Conservation (phyloP, 306 rosid species). For the Erythrophleum fordii region DNA sequence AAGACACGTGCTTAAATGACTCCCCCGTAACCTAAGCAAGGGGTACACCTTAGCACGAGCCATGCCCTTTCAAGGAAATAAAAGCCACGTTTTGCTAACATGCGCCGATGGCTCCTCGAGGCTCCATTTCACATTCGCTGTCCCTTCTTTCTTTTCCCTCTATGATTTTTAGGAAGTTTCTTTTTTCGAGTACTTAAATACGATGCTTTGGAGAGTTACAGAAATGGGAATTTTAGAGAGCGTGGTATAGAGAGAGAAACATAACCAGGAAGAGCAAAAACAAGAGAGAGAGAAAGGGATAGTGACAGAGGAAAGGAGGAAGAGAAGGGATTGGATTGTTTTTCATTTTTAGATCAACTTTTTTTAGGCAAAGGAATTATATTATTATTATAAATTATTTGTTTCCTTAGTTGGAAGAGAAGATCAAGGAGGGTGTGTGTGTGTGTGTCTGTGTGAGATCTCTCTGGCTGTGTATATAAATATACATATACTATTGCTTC, state of each 20-base stretch:
- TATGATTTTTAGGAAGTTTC: constrained; percentile 13
- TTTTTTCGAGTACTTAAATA: neutral
- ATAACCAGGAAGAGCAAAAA: constrained; percentile 4
- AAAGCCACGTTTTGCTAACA: constrained; percentile 35
- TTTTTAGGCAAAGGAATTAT: constrained; percentile 8
- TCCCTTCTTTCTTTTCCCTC: neutral
- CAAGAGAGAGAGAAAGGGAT: constrained; percentile 14
- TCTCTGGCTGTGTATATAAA: constrained; percentile 22
- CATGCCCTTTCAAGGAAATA: fast-evolving
- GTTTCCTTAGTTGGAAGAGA: constrained; percentile 55
- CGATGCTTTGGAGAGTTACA: constrained; percentile 14
- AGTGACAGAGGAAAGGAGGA: constrained; percentile 44
- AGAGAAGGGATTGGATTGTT: constrained; percentile 42
- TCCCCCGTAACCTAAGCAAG: neutral
- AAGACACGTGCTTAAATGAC: neutral
- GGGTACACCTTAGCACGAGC: neutral
- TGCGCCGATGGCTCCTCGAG: constrained; percentile 33
- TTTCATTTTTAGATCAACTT: neutral
- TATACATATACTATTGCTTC: constrained; percentile 12
- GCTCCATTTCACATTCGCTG: neutral
- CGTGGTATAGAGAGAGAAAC: neutral
- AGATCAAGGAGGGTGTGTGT: constrained; percentile 35
- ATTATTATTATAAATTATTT: constrained; percentile 31
- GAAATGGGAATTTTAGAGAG: constrained; percentile 37
- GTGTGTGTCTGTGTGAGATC: constrained; percentile 41